Evolutionary conservation across 768 basidiomycete genomes (phyloP), one percentile per base, ranked within the genome.

Genomic region (Naganishia kalamii): DNA sequence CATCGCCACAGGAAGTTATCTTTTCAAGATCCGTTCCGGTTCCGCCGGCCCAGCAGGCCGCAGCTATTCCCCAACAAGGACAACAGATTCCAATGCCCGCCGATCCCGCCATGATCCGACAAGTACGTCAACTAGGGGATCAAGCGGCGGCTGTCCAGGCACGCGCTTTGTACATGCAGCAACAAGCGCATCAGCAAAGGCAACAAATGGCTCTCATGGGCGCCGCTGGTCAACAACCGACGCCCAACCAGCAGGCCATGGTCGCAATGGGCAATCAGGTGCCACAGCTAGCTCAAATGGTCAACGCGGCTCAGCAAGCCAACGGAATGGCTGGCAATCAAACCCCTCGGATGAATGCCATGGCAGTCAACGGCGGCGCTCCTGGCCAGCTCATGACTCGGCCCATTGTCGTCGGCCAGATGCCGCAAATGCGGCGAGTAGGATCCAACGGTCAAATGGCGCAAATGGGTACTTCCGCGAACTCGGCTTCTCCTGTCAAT

Each of bases 11-110:
- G 19, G 48, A 52, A 30, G 69, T 50, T 69, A 69, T 62, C 68
- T 74, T 66, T 68, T 70, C 63, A 8, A 35, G 63, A n/a, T 46
- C 63, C 27, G 63, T 64, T 3, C 63, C 63, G 32, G 54, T 71
- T 65, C 62, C 74, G 72, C 46, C 70, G 65, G 52, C 66, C 68
- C 52, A 19, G 46, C 25, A 52, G 44, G 47, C 61, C 51, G 69
- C 70, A 19, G 59, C 59, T n/a, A 37, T 65, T 10, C 52, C 65
- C 33, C 68, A 68, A 51, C 68, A 69, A 62, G 37, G 30, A 25
- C 68, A 67, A 59, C 63, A 67, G n/a, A 49, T 48, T 44, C 50
- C 35, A 12, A 51, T 52, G 43, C 50, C 63, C 15, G 50, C 50
- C 12, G 50, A 52, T 48, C 52, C 50, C 50, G 50, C 50, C 19